Conservation (phyloP, 805 yeast genomes). For the Metschnikowia similis region DNA sequence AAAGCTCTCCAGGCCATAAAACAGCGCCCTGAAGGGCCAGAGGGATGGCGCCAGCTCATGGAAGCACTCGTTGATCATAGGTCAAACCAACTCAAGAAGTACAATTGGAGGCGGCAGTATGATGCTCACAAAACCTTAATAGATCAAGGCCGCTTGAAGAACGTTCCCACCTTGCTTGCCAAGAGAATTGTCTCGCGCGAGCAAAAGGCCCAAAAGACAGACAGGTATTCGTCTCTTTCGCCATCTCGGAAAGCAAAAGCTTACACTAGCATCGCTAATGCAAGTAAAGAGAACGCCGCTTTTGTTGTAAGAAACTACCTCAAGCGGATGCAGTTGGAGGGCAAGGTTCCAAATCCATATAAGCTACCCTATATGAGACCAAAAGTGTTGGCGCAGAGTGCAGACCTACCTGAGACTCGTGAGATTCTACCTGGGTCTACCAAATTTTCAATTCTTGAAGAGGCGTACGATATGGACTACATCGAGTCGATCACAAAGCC, state of each 20-base stretch:
- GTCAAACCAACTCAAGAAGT: conserved; percentile 7
- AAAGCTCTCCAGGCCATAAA: conserved; percentile 6
- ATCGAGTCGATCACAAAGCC: conserved; percentile 31
- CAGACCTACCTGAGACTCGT: conserved; percentile 9
- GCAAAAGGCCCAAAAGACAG: not conserved
- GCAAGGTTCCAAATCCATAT: conserved; percentile 30
- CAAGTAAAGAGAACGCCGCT: conserved; percentile 14
- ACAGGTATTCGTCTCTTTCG: not conserved
- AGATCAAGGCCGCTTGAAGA: conserved; percentile 10
- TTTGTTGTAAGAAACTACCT: conserved; percentile 26
- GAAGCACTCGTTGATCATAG: conserved; percentile 15
- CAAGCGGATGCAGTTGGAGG: conserved; percentile 23
- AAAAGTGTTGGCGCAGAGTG: conserved; percentile 7
- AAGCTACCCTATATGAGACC: conserved; percentile 26
- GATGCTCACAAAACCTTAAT: conserved; percentile 8
- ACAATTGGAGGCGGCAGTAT: conserved; percentile 19
- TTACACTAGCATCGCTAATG: conserved; percentile 11
- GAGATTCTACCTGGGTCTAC: conserved; percentile 24
- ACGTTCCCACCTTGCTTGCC: conserved; percentile 7
- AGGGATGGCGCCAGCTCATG: conserved; percentile 13
- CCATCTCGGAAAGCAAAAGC: conserved; percentile 4
- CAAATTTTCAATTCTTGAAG: conserved; percentile 14
- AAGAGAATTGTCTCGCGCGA: conserved; percentile 10
- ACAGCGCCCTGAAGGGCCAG: conserved; percentile 2
- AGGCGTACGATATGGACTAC: conserved; percentile 31